Evolutionary conservation across 225 moss, liverwort and hornwort genomes (phyloP), one percentile per base, ranked within the genome.

Genomic region (Physcomitrium patens): DNA sequence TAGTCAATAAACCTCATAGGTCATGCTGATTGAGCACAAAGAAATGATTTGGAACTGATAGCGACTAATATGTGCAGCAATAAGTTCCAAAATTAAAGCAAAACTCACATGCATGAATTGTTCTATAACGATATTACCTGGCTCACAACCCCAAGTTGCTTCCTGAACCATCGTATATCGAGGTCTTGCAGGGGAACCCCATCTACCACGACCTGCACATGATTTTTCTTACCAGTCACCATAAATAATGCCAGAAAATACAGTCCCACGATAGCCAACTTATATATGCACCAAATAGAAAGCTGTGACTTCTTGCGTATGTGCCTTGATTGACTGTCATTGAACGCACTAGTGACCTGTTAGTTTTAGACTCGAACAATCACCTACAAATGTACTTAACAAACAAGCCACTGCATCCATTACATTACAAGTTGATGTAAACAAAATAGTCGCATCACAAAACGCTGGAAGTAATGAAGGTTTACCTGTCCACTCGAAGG

Each of bases 141-240:
- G 79, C 90, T 95, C 57, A 99, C 99, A 75, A 99, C 99, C 76
- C 99, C 99, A 72, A 99, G 86, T 89, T 99, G 99, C 68, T 84
- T 76, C 81, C 99, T 85, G 61, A 95, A 93, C 99, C 99, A 99
- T 76, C 84, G 83, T 64, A 99, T 88, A 67, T 99, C 95, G 46
- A 99, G 87, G 37, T 91, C 87, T 71, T 53, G 88, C 22, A 99
- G 83, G 70, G 93, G 90, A 78, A 95, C 93, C 75, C 99, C 99
- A 79, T 99, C 99, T 55, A 99, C 83, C 78, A 91, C 58, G 49
- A 99, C 82, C 97, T 97, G 94, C 81, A 80, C 70, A 73, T 37
- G 27, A 65, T 41, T 44, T 43, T 68, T 59, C 69, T 45, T 15
- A 31, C 56, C 49, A 9, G 51, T 83, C 71, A 80, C 23, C 54